Evolutionary conservation across 768 basidiomycete genomes (phyloP).

Genomic region (Auricularia cornea): DNA sequence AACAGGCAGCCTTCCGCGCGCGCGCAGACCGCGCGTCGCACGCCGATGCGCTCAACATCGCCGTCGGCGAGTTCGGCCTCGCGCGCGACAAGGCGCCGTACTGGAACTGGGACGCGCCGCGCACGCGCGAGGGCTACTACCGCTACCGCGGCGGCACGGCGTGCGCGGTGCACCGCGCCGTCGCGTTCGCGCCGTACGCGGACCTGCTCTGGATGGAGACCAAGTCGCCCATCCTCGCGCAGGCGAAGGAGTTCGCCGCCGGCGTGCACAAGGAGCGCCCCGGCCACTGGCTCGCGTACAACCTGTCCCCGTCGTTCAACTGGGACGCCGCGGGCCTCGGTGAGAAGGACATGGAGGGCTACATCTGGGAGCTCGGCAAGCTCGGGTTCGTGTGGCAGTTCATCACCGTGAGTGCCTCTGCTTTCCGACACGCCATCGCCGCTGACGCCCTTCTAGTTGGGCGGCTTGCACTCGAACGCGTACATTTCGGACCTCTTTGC

Average conservation of each 20-base stretch:
- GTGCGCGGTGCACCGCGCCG: constrained; percentile 84
- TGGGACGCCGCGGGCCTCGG: constrained; percentile 91
- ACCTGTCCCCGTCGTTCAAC: constrained; percentile 88
- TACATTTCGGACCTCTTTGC: constrained; percentile 96
- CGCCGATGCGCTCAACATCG: constrained; percentile 60
- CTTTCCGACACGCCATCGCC: constrained; percentile 2
- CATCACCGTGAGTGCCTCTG: constrained; percentile 66
- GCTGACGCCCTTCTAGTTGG: constrained; percentile 50
- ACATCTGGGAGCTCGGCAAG: constrained; percentile 89
- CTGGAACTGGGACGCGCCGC: constrained; percentile 93
- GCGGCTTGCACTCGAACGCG: constrained; percentile 92
- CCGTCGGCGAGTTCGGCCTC: constrained; percentile 71
- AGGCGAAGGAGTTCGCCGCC: constrained; percentile 85
- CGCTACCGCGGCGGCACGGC: constrained; percentile 95
- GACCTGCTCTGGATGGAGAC: constrained; percentile 97
- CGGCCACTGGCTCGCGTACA: constrained; percentile 94
- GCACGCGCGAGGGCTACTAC: constrained; percentile 95
- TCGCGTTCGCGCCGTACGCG: constrained; percentile 91
- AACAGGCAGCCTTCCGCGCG: constrained; percentile 43
- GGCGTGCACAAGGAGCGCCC: constrained; percentile 80
- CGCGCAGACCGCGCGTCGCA: constrained; percentile 64
- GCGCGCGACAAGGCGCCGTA: constrained; percentile 49
- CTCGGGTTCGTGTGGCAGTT: constrained; percentile 99
- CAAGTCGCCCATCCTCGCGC: constrained; percentile 82
- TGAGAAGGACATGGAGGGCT: constrained; percentile 76